Evolutionary conservation across 2,329 filamentous ascomycete species (phyloP), one percentile per base, ranked within the genome.

Genomic region (Ceratocystiopsis brevicomis): DNA sequence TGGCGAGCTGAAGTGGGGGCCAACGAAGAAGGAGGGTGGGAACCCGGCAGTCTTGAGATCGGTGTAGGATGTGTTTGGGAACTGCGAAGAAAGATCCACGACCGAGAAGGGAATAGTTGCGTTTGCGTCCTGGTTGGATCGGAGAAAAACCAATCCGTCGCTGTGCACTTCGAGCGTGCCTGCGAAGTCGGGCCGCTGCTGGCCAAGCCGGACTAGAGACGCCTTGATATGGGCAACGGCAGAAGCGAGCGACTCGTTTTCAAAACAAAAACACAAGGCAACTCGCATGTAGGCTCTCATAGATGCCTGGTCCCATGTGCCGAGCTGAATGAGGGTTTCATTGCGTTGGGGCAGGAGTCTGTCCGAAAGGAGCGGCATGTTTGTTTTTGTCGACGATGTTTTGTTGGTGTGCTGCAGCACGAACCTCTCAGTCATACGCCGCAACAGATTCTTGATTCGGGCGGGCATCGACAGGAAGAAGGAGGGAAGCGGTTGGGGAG

Each of bases 1-100:
- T 39, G 47, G n/a, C 32, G 38, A 25, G 40, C 37, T 15, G 37
- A 57, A 57, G 1, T 49, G 44, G 0, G 52, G 47, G 19, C 52
- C 51, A 15, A 59, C 54, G 46, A 59, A 59, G 0, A 51, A 52
- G 8, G 45, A 49, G 0, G 55, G 53, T 3, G 58, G 54, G 44
- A 60, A 61, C 6, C 49, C 52, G 18, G 48, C 49, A 0, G 41
- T 42, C 39, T 50, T 47, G 18, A 60, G 52, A 25, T 56, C 50
- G 3, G 46, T 43, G 40, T 57, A 61, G 1, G 48, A 52, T 11
- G 10, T 30, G 6, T 30, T 30, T 30, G 25, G 18, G 46, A 49
- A 30, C 42, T 50, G 12, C 44, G 48, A 19, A 58, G 55, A 33
- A 13, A 52, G 48, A 37, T 53, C 48, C 17, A 44, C 37, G 1